Evolutionary conservation across 2,329 filamentous ascomycete genomes (phyloP).

Genomic region (Aureobasidium sp.): DNA sequence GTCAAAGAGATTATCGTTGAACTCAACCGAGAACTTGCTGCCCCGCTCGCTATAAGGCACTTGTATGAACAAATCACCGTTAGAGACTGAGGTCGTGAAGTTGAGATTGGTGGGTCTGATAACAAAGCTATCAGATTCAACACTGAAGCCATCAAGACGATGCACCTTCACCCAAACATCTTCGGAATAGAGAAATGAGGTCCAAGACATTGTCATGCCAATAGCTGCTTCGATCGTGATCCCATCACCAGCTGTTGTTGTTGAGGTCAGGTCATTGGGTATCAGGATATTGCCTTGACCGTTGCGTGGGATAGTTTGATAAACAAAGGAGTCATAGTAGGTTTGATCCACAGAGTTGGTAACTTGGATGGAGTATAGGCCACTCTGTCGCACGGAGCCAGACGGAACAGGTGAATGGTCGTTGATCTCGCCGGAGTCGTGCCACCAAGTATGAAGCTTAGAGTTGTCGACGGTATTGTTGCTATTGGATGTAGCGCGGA

Average conservation of each 20-base stretch:
- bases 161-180: slow-evolving; percentile 8
- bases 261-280: slow-evolving; percentile 7
- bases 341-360: slow-evolving; percentile 3
- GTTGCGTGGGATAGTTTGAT: slow-evolving; percentile 10
- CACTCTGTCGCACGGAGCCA: neutral
- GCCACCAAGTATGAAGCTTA: slow-evolving; percentile 6
- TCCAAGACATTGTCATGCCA: slow-evolving; percentile 13
- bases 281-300: slow-evolving; percentile 4
- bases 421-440: neutral
- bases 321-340: slow-evolving; percentile 9
- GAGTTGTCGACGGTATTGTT: neutral
- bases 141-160: neutral
- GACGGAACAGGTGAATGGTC: neutral
- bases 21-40: slow-evolving; percentile 4
- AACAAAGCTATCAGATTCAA: neutral
- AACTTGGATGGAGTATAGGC: slow-evolving; percentile 6
- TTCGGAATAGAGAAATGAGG: neutral
- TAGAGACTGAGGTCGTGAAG: neutral
- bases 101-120: slow-evolving; percentile 9
- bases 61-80: slow-evolving; percentile 3
- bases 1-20: slow-evolving; percentile 3
- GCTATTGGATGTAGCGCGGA: neutral
- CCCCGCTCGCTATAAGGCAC: neutral
- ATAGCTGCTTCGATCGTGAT: slow-evolving; percentile 7
- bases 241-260: neutral